Base-by-base conservation (phyloP, 129 eudicot species). In the Flaveria linearis region DNA sequence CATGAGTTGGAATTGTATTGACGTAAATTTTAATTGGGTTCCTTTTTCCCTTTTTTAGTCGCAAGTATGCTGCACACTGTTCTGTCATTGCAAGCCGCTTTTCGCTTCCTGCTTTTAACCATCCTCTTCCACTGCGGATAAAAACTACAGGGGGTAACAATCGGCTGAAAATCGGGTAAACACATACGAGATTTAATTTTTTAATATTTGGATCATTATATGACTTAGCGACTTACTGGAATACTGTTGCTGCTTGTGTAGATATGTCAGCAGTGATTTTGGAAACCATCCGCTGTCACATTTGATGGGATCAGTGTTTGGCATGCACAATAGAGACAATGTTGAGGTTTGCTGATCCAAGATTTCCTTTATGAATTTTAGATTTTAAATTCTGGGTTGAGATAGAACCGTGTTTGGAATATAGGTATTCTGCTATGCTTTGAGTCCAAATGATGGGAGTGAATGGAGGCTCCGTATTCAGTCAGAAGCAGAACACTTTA, bases 181-280 rank as follows among this genome's bases (percentile, higher is more conserved):
- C 41, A 36, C 1, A 36, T 36, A 36, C 5, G 41, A 5, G 41
- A 36, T 36, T 36, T 36, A 49, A 43, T 88, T 83, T 72, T 46
- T 46, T 17, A 14, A 5, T 36, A 36, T 36, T 36, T 5, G 7
- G 39, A 33, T 33, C 39, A 36, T 36, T 36, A 36, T 36, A 36
- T 36, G 41, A 36, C 41, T 36, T 36, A 36, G 41, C 50, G 98
- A 94, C 96, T 72, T 53, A 57, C 46, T 46, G 22, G 62, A 58
- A 17, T 23, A 60, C 22, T 11, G 13, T 39, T 64, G 30, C 49
- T 23, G 53, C 52, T 97, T 94, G 56, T 77, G 25, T 82, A 94
- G 98, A 55, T 94, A 94, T 71, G 97, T 94, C 71, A 94, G 98
- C 90, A 94, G 98, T 78, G 98, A 94, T 83, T 94, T 94, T 82